phyloP scores from a whole-genome alignment of 768 basidiomycete species.

The Agaricus subrufescens region DNA sequence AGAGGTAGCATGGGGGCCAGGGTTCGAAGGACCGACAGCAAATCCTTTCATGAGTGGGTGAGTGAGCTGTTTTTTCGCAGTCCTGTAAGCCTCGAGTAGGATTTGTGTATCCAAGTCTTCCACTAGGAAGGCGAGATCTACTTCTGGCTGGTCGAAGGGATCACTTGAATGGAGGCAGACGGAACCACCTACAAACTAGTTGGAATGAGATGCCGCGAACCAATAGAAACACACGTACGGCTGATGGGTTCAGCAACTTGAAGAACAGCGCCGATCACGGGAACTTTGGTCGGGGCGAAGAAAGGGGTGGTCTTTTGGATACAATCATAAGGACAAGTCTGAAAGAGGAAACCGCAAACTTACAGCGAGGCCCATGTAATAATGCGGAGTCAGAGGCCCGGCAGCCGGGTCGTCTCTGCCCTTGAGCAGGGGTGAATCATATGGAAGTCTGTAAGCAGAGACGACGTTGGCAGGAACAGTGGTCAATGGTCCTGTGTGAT shows the following conservation, averaged over 20 bases:
- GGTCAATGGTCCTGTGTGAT: conserved; percentile 11
- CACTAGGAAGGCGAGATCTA: conserved; percentile 42
- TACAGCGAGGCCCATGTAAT: conserved; percentile 5
- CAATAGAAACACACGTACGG: background rate
- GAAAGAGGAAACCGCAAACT: background rate
- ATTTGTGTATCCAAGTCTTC: conserved; percentile 16
- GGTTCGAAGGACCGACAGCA: conserved; percentile 11
- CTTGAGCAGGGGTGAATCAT: conserved; percentile 1
- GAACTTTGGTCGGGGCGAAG: too few species aligned
- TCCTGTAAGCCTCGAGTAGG: background rate
- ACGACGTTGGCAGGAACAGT: background rate
- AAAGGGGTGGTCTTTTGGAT: background rate
- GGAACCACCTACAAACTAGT: conserved; percentile 18
- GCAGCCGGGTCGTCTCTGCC: conserved; percentile 8
- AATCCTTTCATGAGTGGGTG: conserved; percentile 19
- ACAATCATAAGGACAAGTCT: background rate
- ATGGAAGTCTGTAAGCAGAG: conserved; percentile 7
- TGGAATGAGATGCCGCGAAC: background rate
- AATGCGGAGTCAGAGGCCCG: conserved; percentile 9
- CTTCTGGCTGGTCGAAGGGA: conserved; percentile 36
- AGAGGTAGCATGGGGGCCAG: conserved; percentile 10
- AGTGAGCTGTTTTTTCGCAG: conserved; percentile 13
- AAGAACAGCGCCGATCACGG: background rate
- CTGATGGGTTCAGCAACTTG: background rate
- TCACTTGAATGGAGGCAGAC: conserved; percentile 29